A percentile compares a stretch with the other conserved stretches of the same genome.
These are phyloP conservation scores for Dimocarpus longan DNA, from an alignment of 345 rosid genomes.

Conservation along the genomic window DNA sequence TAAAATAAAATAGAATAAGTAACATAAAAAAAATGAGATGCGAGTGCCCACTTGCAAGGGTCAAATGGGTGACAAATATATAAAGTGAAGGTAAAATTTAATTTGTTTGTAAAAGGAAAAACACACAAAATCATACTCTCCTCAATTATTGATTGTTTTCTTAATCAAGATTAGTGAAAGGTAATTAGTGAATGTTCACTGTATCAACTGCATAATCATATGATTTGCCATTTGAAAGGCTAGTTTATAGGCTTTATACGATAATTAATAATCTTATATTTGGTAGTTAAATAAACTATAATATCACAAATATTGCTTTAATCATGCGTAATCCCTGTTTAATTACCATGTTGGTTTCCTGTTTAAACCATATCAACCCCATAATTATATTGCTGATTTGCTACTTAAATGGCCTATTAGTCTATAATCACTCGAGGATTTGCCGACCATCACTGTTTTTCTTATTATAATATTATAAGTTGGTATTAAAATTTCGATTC, in stretches of 20 bases:
- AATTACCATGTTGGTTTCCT: slow-evolving; percentile 15
- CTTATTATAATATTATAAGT: slow-evolving; percentile 16
- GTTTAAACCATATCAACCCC: slow-evolving; percentile 26
- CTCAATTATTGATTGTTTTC: slow-evolving; percentile 13
- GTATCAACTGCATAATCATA: slow-evolving; percentile 27
- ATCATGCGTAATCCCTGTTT: slow-evolving; percentile 26
- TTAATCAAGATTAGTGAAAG: slow-evolving; percentile 20
- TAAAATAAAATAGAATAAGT: not conserved
- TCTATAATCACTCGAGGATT: slow-evolving; percentile 2
- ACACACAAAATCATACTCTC: slow-evolving; percentile 4
- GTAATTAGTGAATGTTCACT: slow-evolving; percentile 17
- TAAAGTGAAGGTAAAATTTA: not conserved
- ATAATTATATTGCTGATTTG: slow-evolving; percentile 40
- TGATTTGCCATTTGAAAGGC: slow-evolving; percentile 16
- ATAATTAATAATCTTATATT: not conserved
- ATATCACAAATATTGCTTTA: slow-evolving; percentile 8
- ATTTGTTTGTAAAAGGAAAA: slow-evolving; percentile 4
- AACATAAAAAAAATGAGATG: not conserved
- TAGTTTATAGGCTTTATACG: slow-evolving; percentile 10
- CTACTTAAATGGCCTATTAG: slow-evolving; percentile 24
- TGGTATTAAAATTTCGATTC: not conserved
- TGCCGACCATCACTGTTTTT: slow-evolving; percentile 13
- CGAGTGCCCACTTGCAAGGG: not conserved
- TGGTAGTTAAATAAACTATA: not conserved
- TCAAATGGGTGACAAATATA: slow-evolving; percentile 5